A percentile compares a stretch with the other conserved stretches of the same genome.
Conservation (phyloP, 345 rosid genomes). For the Abelmoschus esculentus region DNA sequence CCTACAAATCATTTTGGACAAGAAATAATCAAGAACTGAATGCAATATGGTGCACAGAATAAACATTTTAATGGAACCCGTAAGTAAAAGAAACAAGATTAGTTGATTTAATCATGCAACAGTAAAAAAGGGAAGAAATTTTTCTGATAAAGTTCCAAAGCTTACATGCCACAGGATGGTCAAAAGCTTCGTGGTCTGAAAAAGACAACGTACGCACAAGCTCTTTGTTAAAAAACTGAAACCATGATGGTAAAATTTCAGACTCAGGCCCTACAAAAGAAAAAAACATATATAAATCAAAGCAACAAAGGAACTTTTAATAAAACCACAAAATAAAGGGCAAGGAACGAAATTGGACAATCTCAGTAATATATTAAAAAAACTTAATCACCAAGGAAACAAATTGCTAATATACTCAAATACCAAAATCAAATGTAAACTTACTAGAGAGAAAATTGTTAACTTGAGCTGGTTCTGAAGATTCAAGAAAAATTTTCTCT, state of each 20-base stretch:
- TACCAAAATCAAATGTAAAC: constrained; percentile 19
- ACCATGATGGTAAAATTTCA: constrained; percentile 78
- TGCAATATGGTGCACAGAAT: not conserved
- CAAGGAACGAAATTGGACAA: not conserved
- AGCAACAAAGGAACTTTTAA: not conserved
- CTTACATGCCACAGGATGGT: constrained; percentile 98
- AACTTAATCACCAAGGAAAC: not conserved
- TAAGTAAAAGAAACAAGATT: constrained; percentile 1
- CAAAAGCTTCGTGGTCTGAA: constrained; percentile 94
- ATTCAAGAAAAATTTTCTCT: constrained; percentile 46
- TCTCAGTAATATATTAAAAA: not conserved
- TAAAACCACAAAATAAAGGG: not conserved
- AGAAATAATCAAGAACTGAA: not conserved
- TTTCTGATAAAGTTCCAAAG: constrained; percentile 19
- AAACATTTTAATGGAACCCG: not conserved
- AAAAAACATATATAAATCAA: constrained; percentile 11
- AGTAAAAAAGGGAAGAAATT: not conserved
- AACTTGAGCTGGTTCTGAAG: constrained; percentile 55
- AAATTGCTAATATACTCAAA: not conserved
- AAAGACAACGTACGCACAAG: constrained; percentile 64
- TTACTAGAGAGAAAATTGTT: constrained; percentile 56
- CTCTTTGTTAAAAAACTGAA: constrained; percentile 72
- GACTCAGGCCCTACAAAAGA: constrained; percentile 60
- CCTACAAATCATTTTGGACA: constrained; percentile 44
- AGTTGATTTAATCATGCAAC: not conserved